phyloP scores from a whole-genome alignment of 108 stramenopile species.

The Poteriospumella lacustris region DNA sequence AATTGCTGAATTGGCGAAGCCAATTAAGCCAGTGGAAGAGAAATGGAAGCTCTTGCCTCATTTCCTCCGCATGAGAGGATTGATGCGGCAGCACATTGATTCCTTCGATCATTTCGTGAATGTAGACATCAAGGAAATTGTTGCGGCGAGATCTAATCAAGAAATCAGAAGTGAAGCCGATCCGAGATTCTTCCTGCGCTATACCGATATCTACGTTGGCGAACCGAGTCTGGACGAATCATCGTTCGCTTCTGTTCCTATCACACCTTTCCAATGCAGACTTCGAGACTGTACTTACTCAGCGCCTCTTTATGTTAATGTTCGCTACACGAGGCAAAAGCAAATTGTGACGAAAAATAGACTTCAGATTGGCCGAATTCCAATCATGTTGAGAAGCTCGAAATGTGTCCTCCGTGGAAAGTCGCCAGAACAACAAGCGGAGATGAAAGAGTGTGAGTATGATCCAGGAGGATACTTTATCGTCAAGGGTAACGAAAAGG shows the following conservation, averaged over 20 bases:
- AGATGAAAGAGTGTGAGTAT: constrained; percentile 93
- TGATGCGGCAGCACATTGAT: constrained; percentile 84
- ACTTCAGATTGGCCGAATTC: constrained; percentile 58
- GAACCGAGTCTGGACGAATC: constrained; percentile 86
- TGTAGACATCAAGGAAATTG: constrained; percentile 81
- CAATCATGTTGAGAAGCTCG: constrained; percentile 80
- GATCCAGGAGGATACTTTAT: constrained; percentile 99
- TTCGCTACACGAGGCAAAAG: constrained; percentile 83
- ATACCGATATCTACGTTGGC: constrained; percentile 90
- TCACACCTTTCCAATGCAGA: constrained; percentile 92
- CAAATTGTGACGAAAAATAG: constrained; percentile 80
- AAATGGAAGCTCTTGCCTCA: constrained; percentile 93
- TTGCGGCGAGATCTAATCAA: constrained; percentile 48
- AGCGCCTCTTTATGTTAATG: constrained; percentile 93
- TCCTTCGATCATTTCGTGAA: constrained; percentile 96
- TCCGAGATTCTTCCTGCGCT: constrained; percentile 86
- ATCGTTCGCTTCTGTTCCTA: constrained; percentile 59
- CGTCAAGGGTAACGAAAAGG: constrained; percentile 93
- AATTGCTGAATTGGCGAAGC: constrained; percentile 35
- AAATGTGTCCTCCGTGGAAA: constrained; percentile 80
- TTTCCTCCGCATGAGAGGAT: constrained; percentile 73
- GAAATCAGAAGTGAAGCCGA: constrained; percentile 80
- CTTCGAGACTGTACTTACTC: constrained; percentile 94
- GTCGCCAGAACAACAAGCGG: constrained; percentile 73
- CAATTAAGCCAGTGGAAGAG: constrained; percentile 74